These are phyloP conservation scores for Strigomonas galati DNA, from an alignment of 208 protist genomes.

Conservation along the genomic window DNA sequence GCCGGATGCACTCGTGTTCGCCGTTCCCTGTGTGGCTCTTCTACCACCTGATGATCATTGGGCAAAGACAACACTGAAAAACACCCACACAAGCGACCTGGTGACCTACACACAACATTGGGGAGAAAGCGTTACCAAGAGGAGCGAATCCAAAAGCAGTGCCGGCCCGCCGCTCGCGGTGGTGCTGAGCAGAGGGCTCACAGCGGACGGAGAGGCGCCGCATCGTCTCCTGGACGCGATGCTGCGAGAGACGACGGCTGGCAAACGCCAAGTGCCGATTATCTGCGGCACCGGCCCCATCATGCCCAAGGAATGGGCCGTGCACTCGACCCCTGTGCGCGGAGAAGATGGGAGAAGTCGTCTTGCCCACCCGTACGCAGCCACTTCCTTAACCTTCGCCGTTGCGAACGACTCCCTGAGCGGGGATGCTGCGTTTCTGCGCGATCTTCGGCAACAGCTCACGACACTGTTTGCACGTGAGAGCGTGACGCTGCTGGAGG, in stretches of 20 bases:
- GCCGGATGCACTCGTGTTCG: neutral
- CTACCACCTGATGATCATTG: neutral
- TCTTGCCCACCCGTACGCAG: neutral
- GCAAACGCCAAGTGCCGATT: conserved; percentile 18
- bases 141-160: neutral
- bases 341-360: neutral
- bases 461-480: conserved; percentile 52
- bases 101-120: neutral
- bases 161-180: neutral
- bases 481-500: conserved; percentile 44
- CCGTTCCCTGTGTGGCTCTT: neutral
- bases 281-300: conserved; percentile 63
- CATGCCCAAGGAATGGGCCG: conserved; percentile 64
- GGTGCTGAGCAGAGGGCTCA: conserved; percentile 52
- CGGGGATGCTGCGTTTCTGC: conserved; percentile 14
- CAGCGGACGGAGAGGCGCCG: conserved; percentile 34
- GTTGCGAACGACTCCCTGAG: conserved; percentile 2
- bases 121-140: neutral
- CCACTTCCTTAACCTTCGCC: conserved; percentile 16
- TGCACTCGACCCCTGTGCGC: conserved; percentile 18
- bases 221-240: conserved; percentile 21
- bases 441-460: conserved; percentile 16
- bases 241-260: conserved; percentile 8
- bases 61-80: neutral
- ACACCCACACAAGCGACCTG: neutral